A percentile compares a stretch with the other conserved stretches of the same genome.
Evolutionary conservation across 441 rosid species (phyloP).

Genomic region (Dalechampia spathulata): DNA sequence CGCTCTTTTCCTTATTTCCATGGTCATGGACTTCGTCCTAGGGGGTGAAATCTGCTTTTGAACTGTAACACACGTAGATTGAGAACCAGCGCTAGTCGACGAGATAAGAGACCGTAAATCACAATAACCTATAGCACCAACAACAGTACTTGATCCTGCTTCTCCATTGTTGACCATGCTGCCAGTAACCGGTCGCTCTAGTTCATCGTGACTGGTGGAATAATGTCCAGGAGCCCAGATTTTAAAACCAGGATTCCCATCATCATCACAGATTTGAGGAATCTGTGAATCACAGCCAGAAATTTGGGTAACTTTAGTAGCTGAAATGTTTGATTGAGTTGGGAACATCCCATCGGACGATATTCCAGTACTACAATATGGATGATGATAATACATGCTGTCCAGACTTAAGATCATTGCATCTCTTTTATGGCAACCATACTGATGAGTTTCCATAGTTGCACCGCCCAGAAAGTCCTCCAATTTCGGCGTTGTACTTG

Average conservation of each 20-base stretch:
- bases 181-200: slow-evolving; percentile 29
- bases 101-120: too few species aligned
- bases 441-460: slow-evolving; percentile 41
- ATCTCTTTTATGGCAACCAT: slow-evolving; percentile 35
- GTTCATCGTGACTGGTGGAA: slow-evolving; percentile 17
- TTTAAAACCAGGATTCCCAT: slow-evolving; percentile 30
- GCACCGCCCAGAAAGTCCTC: slow-evolving; percentile 72
- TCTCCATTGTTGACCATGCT: slow-evolving; percentile 17
- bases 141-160: too few species aligned
- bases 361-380: slow-evolving; percentile 23
- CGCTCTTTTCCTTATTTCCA: too few species aligned
- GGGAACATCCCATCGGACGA: slow-evolving; percentile 32
- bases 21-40: too few species aligned
- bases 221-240: slow-evolving; percentile 43
- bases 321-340: slow-evolving; percentile 24
- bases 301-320: slow-evolving; percentile 25
- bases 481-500: slow-evolving; percentile 54
- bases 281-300: slow-evolving; percentile 27
- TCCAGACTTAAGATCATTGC: slow-evolving; percentile 57
- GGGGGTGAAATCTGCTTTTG: too few species aligned
- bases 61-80: too few species aligned
- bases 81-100: too few species aligned
- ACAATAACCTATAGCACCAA: too few species aligned
- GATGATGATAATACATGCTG: slow-evolving; percentile 43
- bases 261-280: slow-evolving; percentile 19